A percentile compares a stretch with the other conserved stretches of the same genome.
Evolutionary conservation across 139 green algal genomes (phyloP).

Genomic region (Closterium sp.): DNA sequence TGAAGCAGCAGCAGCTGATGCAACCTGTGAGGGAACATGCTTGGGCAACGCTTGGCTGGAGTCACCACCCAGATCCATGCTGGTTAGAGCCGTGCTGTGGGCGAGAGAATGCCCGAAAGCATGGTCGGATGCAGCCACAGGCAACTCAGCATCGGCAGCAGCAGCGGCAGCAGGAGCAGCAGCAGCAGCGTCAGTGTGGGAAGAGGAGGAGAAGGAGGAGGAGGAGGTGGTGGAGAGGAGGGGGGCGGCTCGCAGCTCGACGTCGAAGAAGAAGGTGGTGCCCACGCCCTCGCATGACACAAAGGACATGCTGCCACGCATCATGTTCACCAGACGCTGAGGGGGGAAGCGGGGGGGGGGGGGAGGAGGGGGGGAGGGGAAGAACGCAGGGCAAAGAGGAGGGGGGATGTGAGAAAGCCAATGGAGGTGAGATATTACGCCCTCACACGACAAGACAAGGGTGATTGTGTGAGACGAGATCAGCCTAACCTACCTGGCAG

Average conservation of each 20-base stretch:
- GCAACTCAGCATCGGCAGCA: too few relatives aligned
- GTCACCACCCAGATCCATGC: too few relatives aligned
- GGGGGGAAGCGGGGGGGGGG: background rate
- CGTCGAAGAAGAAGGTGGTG: conserved; percentile 49
- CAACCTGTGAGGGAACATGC: too few relatives aligned
- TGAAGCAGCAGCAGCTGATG: background rate
- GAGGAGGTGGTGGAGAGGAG: background rate
- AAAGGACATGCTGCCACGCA: conserved; percentile 40
- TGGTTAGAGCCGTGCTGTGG: too few relatives aligned
- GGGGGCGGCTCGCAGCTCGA: conserved; percentile 5
- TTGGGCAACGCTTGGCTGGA: too few relatives aligned
- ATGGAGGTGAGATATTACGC: too few relatives aligned
- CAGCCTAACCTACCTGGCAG: conserved; percentile 2
- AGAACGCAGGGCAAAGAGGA: too few relatives aligned
- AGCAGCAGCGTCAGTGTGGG: background rate
- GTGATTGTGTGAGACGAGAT: too few relatives aligned
- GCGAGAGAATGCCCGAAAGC: too few relatives aligned
- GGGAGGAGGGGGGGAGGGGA: conserved; percentile 13
- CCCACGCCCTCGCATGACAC: conserved; percentile 5
- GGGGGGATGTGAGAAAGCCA: too few relatives aligned
- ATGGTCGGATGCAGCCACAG: too few relatives aligned
- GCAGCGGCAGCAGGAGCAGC: background rate
- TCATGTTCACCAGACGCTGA: conserved; percentile 40
- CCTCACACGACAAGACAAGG: too few relatives aligned
- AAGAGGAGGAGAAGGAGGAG: background rate